These are phyloP conservation scores for Rostrohypoxylon terebratum DNA, from an alignment of 495 filamentous ascomycete species.

Conservation along the genomic window DNA sequence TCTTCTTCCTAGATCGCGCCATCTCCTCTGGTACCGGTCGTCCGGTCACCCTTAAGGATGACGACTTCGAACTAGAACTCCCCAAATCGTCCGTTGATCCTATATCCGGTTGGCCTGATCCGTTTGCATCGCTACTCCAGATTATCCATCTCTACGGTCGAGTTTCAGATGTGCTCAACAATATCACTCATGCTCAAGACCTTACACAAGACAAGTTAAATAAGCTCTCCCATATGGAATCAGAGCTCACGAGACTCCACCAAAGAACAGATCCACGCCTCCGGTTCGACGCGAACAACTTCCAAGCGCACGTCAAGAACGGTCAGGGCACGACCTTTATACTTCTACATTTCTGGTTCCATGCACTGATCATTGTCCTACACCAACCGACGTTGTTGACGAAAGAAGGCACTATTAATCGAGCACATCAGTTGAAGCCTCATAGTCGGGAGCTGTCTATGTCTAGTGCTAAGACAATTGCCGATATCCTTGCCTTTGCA, in stretches of 20 bases:
- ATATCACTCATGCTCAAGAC: constrained; percentile 78
- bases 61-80: constrained; percentile 82
- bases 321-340: constrained; percentile 86
- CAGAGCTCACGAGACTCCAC: constrained; percentile 81
- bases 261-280: constrained; percentile 76
- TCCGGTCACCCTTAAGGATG: constrained; percentile 81
- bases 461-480: constrained; percentile 90
- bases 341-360: constrained; percentile 92
- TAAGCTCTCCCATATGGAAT: constrained; percentile 77
- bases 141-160: constrained; percentile 87
- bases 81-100: constrained; percentile 71
- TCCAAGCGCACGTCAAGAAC: constrained; percentile 78
- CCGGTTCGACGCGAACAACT: constrained; percentile 83
- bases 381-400: constrained; percentile 85
- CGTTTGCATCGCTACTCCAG: constrained; percentile 81
- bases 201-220: constrained; percentile 77
- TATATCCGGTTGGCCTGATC: constrained; percentile 73
- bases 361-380: constrained; percentile 84
- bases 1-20: constrained; percentile 86
- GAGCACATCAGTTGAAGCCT: constrained; percentile 74
- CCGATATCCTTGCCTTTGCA: constrained; percentile 83
- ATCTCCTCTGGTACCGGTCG: constrained; percentile 87
- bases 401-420: constrained; percentile 72
- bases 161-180: constrained; percentile 85
- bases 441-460: constrained; percentile 85